Evolutionary conservation across 768 basidiomycete genomes (phyloP).

Genomic region (Boletellus ananiceps): DNA sequence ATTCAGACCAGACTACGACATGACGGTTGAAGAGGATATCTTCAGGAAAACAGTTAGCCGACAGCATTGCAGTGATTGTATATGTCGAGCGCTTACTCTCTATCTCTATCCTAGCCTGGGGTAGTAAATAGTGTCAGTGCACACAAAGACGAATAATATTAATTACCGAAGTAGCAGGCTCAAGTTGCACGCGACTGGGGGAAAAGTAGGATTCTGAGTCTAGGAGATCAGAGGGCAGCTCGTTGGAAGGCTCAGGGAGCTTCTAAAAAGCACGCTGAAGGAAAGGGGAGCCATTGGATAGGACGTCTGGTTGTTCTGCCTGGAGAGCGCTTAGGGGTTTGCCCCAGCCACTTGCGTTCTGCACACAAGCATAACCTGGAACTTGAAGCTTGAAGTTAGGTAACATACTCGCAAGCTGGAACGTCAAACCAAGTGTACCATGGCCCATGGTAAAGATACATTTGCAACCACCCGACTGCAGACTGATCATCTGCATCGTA

Average conservation of each 20-base stretch:
- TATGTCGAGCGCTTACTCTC: constrained; percentile 62
- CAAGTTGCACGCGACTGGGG: constrained; percentile 55
- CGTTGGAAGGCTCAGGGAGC: constrained; percentile 26
- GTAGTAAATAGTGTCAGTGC: no score
- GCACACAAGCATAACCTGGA: no score
- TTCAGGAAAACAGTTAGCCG: constrained; percentile 26
- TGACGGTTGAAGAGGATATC: constrained; percentile 47
- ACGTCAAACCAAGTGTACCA: constrained; percentile 1
- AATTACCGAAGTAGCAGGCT: constrained; percentile 44
- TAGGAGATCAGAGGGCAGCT: constrained; percentile 41
- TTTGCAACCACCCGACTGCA: neutral
- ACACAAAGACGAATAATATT: no score
- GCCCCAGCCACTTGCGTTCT: no score
- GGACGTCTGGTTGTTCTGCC: constrained; percentile 59
- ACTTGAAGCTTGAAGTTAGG: no score
- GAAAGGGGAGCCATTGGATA: constrained; percentile 50
- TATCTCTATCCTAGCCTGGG: constrained; percentile 40
- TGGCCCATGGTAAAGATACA: constrained; percentile 18
- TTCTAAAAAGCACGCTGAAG: constrained; percentile 27
- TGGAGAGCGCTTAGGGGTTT: no score
- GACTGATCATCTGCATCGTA: constrained; percentile 3
- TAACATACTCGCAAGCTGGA: no score
- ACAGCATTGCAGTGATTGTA: constrained; percentile 31
- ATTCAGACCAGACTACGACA: constrained; percentile 57
- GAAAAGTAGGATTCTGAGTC: constrained; percentile 51